A percentile compares a stretch with the other conserved stretches of the same genome.
Evolutionary conservation across 192 early-diverging fungal species (phyloP).

Genomic region (Backusella liffmaniae): DNA sequence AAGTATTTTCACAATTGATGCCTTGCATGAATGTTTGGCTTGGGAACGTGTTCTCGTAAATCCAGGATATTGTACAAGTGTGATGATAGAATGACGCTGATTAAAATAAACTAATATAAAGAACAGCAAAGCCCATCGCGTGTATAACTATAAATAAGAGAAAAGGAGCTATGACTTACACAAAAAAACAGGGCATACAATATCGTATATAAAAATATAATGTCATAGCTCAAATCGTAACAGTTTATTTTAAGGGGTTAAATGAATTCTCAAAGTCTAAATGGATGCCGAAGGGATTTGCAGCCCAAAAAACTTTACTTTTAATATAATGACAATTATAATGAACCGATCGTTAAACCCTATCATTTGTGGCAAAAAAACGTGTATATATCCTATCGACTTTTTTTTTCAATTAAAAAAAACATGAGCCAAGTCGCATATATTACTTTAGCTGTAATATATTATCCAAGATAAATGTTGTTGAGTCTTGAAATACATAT

Average conservation of each 20-base stretch:
- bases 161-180: background rate
- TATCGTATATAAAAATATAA: background rate
- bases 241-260: background rate
- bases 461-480: background rate
- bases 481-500: background rate
- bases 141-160: background rate
- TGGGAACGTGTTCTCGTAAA: background rate
- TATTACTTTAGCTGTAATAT: background rate
- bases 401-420: background rate
- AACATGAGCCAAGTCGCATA: background rate
- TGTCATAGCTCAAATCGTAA: background rate
- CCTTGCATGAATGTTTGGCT: background rate
- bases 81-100: background rate
- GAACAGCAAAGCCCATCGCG: background rate
- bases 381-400: background rate
- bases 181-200: background rate
- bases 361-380: background rate
- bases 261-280: conserved; percentile 1
- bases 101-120: background rate
- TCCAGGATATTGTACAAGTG: background rate
- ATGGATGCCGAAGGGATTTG: background rate
- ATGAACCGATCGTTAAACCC: background rate
- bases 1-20: background rate
- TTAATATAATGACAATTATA: background rate
- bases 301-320: background rate